Conservation (phyloP, 2,329 filamentous ascomycete genomes). For the Neonectria magnoliae region DNA sequence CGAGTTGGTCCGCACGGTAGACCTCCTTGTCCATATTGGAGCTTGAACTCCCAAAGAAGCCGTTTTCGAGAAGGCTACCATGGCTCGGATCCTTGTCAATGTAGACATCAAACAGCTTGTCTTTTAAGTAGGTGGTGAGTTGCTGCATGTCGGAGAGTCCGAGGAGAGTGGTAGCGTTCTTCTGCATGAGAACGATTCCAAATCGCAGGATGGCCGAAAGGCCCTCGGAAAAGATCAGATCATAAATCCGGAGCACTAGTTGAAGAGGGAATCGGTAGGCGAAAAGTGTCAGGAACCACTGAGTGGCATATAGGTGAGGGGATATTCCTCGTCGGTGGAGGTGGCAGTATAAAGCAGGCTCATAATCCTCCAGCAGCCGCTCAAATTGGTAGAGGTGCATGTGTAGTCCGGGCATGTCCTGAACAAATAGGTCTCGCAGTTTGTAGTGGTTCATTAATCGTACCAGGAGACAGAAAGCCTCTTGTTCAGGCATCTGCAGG, state of each 20-base stretch:
- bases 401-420: constrained; percentile 96
- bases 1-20: constrained; percentile 92
- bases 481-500: constrained; percentile 88
- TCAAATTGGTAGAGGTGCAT: constrained; percentile 96
- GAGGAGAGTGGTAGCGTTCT: constrained; percentile 82
- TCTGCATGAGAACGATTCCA: constrained; percentile 94
- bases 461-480: constrained; percentile 93
- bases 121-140: constrained; percentile 90
- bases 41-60: constrained; percentile 94
- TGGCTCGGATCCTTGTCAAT: constrained; percentile 93
- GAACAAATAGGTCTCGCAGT: constrained; percentile 89
- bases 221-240: constrained; percentile 92
- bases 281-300: constrained; percentile 99
- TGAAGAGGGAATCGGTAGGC: constrained; percentile 97
- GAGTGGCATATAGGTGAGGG: constrained; percentile 93
- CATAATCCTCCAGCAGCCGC: constrained; percentile 89
- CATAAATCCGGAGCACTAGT: constrained; percentile 94
- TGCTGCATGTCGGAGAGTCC: constrained; percentile 91
- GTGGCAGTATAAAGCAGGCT: constrained; percentile 95
- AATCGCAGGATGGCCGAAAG: constrained; percentile 94
- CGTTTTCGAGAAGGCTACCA: constrained; percentile 93
- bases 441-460: constrained; percentile 97
- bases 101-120: constrained; percentile 94
- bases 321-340: constrained; percentile 87
- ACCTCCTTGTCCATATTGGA: constrained; percentile 93